Evolutionary conservation across 208 protist genomes (phyloP).

Genomic region (Novymonas esmeraldas): DNA sequence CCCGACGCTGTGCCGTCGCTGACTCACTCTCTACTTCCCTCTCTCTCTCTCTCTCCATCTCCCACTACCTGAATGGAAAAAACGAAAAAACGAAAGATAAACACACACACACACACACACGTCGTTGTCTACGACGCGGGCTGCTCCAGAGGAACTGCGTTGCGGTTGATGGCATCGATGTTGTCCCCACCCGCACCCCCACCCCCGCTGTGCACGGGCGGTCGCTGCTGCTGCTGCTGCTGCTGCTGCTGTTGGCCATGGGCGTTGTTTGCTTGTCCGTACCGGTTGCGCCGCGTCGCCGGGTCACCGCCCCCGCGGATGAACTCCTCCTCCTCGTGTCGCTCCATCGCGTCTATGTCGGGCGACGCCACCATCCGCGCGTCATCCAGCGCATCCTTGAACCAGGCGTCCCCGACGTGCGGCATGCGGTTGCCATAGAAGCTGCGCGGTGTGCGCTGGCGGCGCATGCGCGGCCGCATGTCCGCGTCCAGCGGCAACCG

Average conservation of each 20-base stretch:
- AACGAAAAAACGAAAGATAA: background rate
- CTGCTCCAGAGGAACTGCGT: conserved; percentile 22
- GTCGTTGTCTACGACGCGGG: conserved; percentile 5
- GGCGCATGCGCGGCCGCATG: conserved; percentile 35
- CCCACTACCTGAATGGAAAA: background rate
- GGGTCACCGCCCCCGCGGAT: conserved; percentile 25
- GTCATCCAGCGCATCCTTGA: conserved; percentile 45
- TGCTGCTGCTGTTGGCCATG: conserved; percentile 13
- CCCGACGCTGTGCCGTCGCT: background rate
- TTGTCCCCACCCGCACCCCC: conserved; percentile 6
- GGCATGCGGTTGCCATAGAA: conserved; percentile 61
- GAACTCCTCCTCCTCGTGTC: conserved; percentile 39
- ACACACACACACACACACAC: background rate
- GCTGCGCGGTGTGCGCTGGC: conserved; percentile 63
- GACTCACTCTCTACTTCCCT: background rate
- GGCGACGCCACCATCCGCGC: conserved; percentile 44
- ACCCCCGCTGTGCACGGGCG: background rate
- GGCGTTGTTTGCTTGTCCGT: conserved; percentile 27
- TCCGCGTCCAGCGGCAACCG: conserved; percentile 46
- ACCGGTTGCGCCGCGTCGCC: conserved; percentile 37
- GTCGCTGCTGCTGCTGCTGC: conserved; percentile 3
- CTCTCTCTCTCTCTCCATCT: background rate
- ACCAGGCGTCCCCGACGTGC: conserved; percentile 53
- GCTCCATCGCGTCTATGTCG: conserved; percentile 49
- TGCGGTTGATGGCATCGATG: conserved; percentile 21